Conservation (phyloP, 2,329 filamentous ascomycete species). For the Cytospora piceicola region DNA sequence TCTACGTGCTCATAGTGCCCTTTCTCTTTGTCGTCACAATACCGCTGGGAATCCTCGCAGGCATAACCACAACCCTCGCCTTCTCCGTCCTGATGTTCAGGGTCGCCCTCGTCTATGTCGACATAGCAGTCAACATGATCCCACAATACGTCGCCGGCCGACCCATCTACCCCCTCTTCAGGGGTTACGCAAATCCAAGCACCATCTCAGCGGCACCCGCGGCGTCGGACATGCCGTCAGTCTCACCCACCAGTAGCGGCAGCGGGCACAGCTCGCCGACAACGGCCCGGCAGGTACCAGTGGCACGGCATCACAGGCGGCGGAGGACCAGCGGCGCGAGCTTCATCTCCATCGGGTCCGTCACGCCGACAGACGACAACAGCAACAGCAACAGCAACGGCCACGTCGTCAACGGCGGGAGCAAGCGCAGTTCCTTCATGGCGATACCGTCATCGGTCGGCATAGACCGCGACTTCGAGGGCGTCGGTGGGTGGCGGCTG, state of each 20-base stretch:
- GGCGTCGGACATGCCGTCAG: conserved; percentile 35
- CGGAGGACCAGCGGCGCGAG: conserved; percentile 38
- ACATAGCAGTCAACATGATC: conserved; percentile 62
- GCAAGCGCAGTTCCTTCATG: conserved; percentile 31
- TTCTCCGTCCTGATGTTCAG: conserved; percentile 64
- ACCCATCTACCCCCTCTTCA: conserved; percentile 36
- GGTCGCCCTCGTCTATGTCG: conserved; percentile 64
- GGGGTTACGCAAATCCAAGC: conserved; percentile 14
- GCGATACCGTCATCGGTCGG: conserved; percentile 54
- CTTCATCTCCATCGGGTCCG: conserved; percentile 39
- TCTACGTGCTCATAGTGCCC: conserved; percentile 62
- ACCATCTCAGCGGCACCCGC: conserved; percentile 26
- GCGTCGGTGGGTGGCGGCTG: conserved; percentile 62
- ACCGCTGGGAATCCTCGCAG: conserved; percentile 65
- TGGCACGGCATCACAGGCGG: conserved; percentile 25
- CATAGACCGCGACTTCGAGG: conserved; percentile 61
- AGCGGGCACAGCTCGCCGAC: conserved; percentile 24
- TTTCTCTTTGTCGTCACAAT: conserved; percentile 65
- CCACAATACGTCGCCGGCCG: conserved; percentile 56
- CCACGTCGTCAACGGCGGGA: conserved; percentile 19
- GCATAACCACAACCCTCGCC: conserved; percentile 65
- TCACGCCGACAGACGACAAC: conserved; percentile 39
- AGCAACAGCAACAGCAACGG: conserved; percentile 35
- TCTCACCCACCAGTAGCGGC: conserved; percentile 15
- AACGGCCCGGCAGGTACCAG: conserved; percentile 18